Evolutionary conservation across 2,329 filamentous ascomycete species (phyloP).

Genomic region (Trichoderma simmonsii): DNA sequence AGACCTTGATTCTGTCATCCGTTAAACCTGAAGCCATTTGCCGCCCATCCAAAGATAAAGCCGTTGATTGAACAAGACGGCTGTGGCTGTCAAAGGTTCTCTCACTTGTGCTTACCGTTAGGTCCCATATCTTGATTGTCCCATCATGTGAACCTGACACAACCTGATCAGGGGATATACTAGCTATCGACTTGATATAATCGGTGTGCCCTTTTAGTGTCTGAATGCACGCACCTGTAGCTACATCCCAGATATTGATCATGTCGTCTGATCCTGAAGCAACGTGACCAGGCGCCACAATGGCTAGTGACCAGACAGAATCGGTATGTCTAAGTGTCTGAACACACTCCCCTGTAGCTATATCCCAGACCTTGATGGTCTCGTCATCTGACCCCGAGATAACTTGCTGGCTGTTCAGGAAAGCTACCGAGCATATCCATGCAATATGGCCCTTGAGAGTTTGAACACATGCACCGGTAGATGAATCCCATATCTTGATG

Average conservation of each 20-base stretch:
- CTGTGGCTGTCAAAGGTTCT: not conserved
- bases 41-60: not conserved
- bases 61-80: not conserved
- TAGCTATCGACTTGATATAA: not conserved
- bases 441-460: not conserved
- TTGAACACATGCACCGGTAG: not conserved
- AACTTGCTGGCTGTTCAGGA: not conserved
- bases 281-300: not conserved
- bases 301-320: not conserved
- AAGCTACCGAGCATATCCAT: not conserved
- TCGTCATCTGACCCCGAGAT: not conserved
- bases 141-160: not conserved
- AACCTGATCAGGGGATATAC: not conserved
- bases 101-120: not conserved
- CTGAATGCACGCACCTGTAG: not conserved
- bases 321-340: constrained; percentile 1
- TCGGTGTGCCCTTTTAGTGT: not conserved
- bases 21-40: not conserved
- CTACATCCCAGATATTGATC: not conserved
- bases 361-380: constrained; percentile 2
- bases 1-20: not conserved
- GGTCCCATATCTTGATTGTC: constrained; percentile 15
- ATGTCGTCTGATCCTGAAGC: not conserved
- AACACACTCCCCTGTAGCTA: not conserved
- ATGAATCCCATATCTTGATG: constrained; percentile 4